phyloP scores from a whole-genome alignment of 176 grass and related monocot genomes.

The Oryza glaberrima region DNA sequence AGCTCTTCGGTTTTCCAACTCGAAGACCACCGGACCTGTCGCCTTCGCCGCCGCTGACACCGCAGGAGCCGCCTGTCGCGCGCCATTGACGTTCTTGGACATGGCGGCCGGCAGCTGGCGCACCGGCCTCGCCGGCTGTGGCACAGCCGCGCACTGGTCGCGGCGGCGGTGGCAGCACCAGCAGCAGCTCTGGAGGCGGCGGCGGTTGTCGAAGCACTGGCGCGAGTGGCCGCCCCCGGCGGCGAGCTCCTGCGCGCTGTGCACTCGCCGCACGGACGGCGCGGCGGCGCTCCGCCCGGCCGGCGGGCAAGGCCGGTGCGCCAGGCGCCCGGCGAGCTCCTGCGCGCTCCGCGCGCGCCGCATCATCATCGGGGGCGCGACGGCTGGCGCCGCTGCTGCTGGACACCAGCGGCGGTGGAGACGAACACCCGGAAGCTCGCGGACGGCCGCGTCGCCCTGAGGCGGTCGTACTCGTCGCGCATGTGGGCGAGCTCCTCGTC shows the following conservation, averaged over 20 bases:
- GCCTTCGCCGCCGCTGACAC: no score
- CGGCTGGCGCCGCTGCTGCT: not conserved
- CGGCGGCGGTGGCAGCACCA: not conserved
- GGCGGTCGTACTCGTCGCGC: constrained; percentile 56
- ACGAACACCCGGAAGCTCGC: constrained; percentile 43
- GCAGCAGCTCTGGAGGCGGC: not conserved
- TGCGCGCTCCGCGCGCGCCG: constrained; percentile 39
- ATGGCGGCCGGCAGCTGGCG: not conserved
- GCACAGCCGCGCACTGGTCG: not conserved
- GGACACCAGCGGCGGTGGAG: not conserved
- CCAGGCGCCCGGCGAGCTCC: not conserved
- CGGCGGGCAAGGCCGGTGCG: no score
- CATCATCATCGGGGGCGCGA: constrained; percentile 22
- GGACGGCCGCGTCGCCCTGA: constrained; percentile 3
- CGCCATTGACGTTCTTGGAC: constrained; percentile 18
- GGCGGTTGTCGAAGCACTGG: not conserved
- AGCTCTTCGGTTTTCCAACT: not conserved
- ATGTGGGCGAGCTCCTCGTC: constrained; percentile 57
- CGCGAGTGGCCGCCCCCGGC: not conserved
- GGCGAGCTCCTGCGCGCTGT: constrained; percentile 36
- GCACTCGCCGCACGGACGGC: not conserved
- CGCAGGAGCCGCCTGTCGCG: no score
- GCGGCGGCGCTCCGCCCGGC: not conserved
- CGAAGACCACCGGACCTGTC: no score
- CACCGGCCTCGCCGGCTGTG: not conserved